Evolutionary conservation across 345 rosid genomes (phyloP).

Genomic region (Linum tenue): DNA sequence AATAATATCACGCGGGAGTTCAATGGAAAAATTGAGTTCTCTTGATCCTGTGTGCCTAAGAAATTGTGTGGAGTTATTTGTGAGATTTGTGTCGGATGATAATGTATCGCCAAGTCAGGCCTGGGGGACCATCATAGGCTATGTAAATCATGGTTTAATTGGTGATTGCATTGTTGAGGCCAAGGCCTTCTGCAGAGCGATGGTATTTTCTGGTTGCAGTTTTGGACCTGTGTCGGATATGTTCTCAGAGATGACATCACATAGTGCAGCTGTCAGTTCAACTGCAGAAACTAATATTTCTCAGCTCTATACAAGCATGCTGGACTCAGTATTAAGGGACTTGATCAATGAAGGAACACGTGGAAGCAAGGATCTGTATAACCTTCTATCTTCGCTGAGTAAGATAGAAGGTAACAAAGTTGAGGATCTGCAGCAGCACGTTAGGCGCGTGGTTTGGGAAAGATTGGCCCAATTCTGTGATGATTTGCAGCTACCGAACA

Average conservation of each 20-base stretch:
- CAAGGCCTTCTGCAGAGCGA: slow-evolving; percentile 57
- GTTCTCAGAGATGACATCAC: slow-evolving; percentile 40
- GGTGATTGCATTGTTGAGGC: slow-evolving; percentile 44
- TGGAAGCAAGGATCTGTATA: slow-evolving; percentile 43
- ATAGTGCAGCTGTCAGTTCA: slow-evolving; percentile 11
- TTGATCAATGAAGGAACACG: slow-evolving; percentile 34
- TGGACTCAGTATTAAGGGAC: slow-evolving; percentile 58
- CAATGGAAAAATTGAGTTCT: slow-evolving; percentile 21
- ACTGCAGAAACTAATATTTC: slow-evolving; percentile 39
- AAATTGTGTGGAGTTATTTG: slow-evolving; percentile 52
- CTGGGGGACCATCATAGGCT: slow-evolving; percentile 55
- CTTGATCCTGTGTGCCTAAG: slow-evolving; percentile 48
- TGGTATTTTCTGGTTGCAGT: slow-evolving; percentile 79
- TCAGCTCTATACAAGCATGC: slow-evolving; percentile 42
- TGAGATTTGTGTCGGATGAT: slow-evolving; percentile 78
- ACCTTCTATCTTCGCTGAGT: slow-evolving; percentile 62
- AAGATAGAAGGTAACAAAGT: slow-evolving; percentile 54
- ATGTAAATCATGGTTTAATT: slow-evolving; percentile 38
- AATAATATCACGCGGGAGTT: slow-evolving; percentile 27
- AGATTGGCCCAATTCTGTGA: slow-evolving; percentile 57
- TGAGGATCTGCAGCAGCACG: slow-evolving; percentile 48
- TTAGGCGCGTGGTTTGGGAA: slow-evolving; percentile 69
- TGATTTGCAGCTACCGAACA: slow-evolving; percentile 67
- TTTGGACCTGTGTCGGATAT: slow-evolving; percentile 66
- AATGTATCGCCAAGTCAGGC: slow-evolving; percentile 84